Evolutionary conservation across 2,329 filamentous ascomycete genomes (phyloP), one percentile per base, ranked within the genome.

Genomic region (Pyrenophora graminea): DNA sequence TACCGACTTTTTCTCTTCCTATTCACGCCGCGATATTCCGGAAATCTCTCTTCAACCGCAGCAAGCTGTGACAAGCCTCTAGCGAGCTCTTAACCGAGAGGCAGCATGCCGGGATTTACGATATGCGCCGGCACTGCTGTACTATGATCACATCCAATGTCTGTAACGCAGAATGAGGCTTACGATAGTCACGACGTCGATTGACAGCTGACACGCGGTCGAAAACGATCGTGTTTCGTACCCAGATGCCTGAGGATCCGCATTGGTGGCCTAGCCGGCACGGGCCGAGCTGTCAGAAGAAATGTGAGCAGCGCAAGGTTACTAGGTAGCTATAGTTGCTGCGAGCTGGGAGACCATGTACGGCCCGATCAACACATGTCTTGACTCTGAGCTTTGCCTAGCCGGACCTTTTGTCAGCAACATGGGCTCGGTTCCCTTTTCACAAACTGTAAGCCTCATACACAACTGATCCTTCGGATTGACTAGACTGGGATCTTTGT

Each of bases 231-330:
- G 17, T 43, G 54, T 57, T 52, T 55, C 53, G 49, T 19, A 27
- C 33, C 30, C 27, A 30, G 38, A 50, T 45, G 45, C 48, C 48
- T 41, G 32, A 51, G 36, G 42, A 51, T 49, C 55, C 39, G 43
- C 34, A 32, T 39, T 43, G 32, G 44, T 53, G 48, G 50, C 43
- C 51, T 42, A 41, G 34, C 47, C 63, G 63, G 63, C 53, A 63
- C 64, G 64, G 61, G 53, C 64, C 64, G 64, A 50, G 45, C 55
- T 65, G 58, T 62, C 62, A 64, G 25, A 39, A 48, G 27, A 32
- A 32, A n/a, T 39, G 19, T 38, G 27, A 45, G 23, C 23, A 36
- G 41, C 30, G 37, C 25, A n/a, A 41, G 25, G 39, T 31, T 41
- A 21, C 19, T 21, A 21, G 19, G 19, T 21, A 23, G 18, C 46